Evolutionary conservation across 2,329 filamentous ascomycete species (phyloP), one percentile per base, ranked within the genome.

Genomic region (Elsinoe ampelina): DNA sequence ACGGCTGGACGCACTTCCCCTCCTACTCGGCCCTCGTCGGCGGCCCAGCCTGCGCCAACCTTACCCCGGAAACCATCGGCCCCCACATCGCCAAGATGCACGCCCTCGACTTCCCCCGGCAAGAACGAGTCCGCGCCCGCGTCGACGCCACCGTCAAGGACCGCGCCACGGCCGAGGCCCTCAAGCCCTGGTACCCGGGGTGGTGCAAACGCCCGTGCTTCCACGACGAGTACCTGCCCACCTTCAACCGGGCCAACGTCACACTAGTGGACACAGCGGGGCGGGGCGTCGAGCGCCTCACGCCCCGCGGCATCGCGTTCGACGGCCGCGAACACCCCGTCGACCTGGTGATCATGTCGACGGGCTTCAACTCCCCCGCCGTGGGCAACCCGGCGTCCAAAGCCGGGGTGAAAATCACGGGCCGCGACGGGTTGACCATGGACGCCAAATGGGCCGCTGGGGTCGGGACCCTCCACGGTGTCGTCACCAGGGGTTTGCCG

Each of bases 131-230:
- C n/a, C 75, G 80, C 1, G 66, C 66, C 2, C 73, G 77, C 2
- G 70, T 76, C 5, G 74, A 77, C n/a, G 62, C 70, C 0, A 66
- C 77, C n/a, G 80, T 85, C n/a, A 66, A 75, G 36, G 75, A 84
- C 61, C 66, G 67, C 10, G 67, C 65, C 1, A 80, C 75, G 0
- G 81, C 82, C 0, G 72, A 73, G 26, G 72, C 67, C 2, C 72
- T 85, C 5, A 80, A 81, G 63, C 71, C 80, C 0, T 83, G 79
- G 78, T 86, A 85, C 63, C 75, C 78, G 0, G 68, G 69, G 0
- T 83, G 78, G 75, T 86, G 83, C 71, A 86, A 86, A 66, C 76
- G 83, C 0, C 81, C 82, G 0, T 77, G 72, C 39, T 85, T 84
- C 67, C 80, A 80, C 66, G 80, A 85, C 62, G 73, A 76, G 4